Evolutionary conservation across 805 yeast genomes (phyloP).

Genomic region (Saturnispora ahearnii): DNA sequence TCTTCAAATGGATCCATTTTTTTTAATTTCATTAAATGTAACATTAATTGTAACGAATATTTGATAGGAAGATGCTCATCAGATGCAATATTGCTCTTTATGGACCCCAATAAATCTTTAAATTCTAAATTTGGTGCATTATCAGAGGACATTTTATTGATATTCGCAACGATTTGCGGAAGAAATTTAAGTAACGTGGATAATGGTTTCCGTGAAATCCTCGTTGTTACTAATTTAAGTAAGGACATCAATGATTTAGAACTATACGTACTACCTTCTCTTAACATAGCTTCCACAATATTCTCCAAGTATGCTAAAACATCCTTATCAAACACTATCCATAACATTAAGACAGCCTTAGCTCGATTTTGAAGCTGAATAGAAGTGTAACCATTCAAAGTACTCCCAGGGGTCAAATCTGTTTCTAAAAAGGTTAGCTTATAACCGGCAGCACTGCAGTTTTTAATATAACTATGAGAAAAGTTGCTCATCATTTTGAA

Average conservation of each 20-base stretch:
- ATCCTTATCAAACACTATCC: constrained; percentile 23
- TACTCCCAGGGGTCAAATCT: constrained; percentile 27
- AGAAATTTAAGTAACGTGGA: constrained; percentile 14
- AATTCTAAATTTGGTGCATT: constrained; percentile 9
- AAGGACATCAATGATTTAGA: constrained; percentile 8
- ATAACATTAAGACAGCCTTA: constrained; percentile 24
- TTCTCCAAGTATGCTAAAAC: constrained; percentile 18
- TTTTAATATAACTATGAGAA: constrained; percentile 9
- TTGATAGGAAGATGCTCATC: constrained; percentile 9
- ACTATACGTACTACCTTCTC: constrained; percentile 8
- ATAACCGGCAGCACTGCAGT: neutral
- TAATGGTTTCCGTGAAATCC: constrained; percentile 15
- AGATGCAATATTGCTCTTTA: constrained; percentile 6
- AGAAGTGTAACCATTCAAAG: constrained; percentile 20
- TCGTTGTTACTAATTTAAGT: constrained; percentile 5
- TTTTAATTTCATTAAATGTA: constrained; percentile 12
- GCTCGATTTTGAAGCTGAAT: constrained; percentile 23
- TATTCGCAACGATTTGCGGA: constrained; percentile 10
- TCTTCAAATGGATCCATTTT: neutral
- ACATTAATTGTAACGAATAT: constrained; percentile 11
- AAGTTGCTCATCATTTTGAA: constrained; percentile 23
- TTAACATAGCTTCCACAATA: constrained; percentile 16
- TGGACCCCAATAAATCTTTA: constrained; percentile 10
- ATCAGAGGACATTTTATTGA: constrained; percentile 10
- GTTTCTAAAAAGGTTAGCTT: neutral